Evolutionary conservation across 2,329 filamentous ascomycete genomes (phyloP).

Genomic region (Penicillium sp.): DNA sequence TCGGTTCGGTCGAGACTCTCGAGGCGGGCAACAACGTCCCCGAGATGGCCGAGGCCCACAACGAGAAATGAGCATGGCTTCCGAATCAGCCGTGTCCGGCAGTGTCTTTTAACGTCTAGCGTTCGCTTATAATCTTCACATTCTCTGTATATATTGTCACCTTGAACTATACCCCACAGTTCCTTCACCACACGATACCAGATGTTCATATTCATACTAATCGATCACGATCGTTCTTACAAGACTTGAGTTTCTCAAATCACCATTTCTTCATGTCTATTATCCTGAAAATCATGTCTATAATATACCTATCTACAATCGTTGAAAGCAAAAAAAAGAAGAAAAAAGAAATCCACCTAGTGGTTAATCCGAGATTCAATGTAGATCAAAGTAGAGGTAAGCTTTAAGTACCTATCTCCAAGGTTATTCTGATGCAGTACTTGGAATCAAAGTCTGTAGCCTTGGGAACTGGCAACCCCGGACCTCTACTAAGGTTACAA

Average conservation of each 20-base stretch:
- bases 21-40: background rate
- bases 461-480: no score
- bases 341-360: background rate
- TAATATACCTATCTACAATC: background rate
- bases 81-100: background rate
- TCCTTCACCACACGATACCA: background rate
- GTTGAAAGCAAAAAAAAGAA: background rate
- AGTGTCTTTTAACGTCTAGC: background rate
- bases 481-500: no score
- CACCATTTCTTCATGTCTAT: background rate
- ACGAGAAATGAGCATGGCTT: background rate
- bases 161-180: background rate
- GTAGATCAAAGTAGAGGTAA: no score
- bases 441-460: no score
- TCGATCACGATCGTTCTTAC: background rate
- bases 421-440: no score
- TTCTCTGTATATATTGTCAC: background rate
- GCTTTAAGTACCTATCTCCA: no score
- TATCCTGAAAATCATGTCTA: background rate
- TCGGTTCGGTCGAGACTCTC: conserved; percentile 3
- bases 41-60: background rate
- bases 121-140: background rate
- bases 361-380: background rate
- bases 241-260: background rate
- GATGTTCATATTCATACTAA: background rate